Evolutionary conservation across 768 basidiomycete genomes (phyloP).

Genomic region (Tricholoma sp.): DNA sequence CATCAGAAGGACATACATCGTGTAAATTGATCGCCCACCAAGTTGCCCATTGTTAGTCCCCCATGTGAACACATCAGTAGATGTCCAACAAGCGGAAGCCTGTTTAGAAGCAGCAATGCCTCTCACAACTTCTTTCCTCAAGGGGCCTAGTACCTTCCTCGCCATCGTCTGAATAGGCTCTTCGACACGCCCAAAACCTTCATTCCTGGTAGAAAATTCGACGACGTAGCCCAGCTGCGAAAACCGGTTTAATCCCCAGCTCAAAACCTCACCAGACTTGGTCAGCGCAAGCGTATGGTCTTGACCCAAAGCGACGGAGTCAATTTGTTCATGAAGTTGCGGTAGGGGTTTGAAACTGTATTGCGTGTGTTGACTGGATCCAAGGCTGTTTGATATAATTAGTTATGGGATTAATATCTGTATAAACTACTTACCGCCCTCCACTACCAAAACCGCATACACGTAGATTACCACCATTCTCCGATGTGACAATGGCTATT

Average conservation of each 20-base stretch:
- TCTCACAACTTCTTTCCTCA: constrained; percentile 73
- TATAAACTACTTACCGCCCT: constrained; percentile 54
- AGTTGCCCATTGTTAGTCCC: constrained; percentile 92
- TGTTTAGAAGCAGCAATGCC: constrained; percentile 87
- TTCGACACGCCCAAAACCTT: constrained; percentile 42
- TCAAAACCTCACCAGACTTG: constrained; percentile 73
- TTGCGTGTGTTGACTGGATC: constrained; percentile 73
- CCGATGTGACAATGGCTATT: constrained; percentile 62
- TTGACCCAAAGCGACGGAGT: constrained; percentile 79
- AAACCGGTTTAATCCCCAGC: constrained; percentile 90
- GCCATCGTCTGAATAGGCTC: constrained; percentile 77
- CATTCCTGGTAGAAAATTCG: constrained; percentile 39
- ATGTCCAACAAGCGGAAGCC: constrained; percentile 88
- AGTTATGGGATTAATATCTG: not conserved
- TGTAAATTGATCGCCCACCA: constrained; percentile 34
- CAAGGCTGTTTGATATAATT: constrained; percentile 44
- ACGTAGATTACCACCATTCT: constrained; percentile 66
- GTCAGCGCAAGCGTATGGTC: constrained; percentile 93
- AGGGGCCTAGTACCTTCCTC: constrained; percentile 62
- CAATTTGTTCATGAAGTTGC: constrained; percentile 51
- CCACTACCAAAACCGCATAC: constrained; percentile 88
- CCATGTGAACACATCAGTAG: constrained; percentile 74
- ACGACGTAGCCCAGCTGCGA: constrained; percentile 84
- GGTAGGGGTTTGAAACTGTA: constrained; percentile 60
- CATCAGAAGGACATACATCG: not conserved